Conservation (phyloP, 805 yeast genomes). For the Cyberlindnera bimundalis region DNA sequence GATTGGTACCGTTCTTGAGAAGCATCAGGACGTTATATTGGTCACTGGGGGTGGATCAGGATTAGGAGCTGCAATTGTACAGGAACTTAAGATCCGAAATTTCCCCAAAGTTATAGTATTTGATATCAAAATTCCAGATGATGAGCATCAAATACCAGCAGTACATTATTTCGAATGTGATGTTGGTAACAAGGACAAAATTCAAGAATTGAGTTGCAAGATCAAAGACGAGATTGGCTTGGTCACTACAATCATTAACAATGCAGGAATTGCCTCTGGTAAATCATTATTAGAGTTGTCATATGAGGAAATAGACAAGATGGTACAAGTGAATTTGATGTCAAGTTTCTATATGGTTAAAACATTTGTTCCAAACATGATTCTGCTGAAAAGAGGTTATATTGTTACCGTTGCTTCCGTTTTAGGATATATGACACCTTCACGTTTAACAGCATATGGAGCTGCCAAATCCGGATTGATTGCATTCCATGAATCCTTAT, state of each 20-base stretch:
- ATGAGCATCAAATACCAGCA: slow-evolving; percentile 29
- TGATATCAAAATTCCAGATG: slow-evolving; percentile 45
- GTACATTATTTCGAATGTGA: slow-evolving; percentile 67
- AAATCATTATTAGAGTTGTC: slow-evolving; percentile 51
- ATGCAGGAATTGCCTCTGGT: slow-evolving; percentile 76
- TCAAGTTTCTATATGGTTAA: slow-evolving; percentile 70
- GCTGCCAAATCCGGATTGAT: slow-evolving; percentile 87
- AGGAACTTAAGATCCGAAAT: slow-evolving; percentile 38
- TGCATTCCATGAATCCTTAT: slow-evolving; percentile 78
- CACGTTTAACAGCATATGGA: slow-evolving; percentile 72
- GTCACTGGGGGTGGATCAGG: slow-evolving; percentile 88
- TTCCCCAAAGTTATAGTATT: slow-evolving; percentile 57
- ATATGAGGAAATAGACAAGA: slow-evolving; percentile 56
- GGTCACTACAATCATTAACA: slow-evolving; percentile 72
- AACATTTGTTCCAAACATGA: slow-evolving; percentile 71
- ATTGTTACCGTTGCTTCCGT: slow-evolving; percentile 82
- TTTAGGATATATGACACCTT: slow-evolving; percentile 82
- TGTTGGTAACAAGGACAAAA: slow-evolving; percentile 50
- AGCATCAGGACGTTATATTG: slow-evolving; percentile 56
- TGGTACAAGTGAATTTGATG: slow-evolving; percentile 63
- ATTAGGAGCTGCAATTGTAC: slow-evolving; percentile 64
- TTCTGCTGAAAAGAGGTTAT: slow-evolving; percentile 59
- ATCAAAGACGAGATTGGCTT: slow-evolving; percentile 50
- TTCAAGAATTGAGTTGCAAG: slow-evolving; percentile 36
- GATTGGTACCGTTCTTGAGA: slow-evolving; percentile 52